Conservation (phyloP, 192 early-diverging fungal species). For the Haplosporangium gracile region DNA sequence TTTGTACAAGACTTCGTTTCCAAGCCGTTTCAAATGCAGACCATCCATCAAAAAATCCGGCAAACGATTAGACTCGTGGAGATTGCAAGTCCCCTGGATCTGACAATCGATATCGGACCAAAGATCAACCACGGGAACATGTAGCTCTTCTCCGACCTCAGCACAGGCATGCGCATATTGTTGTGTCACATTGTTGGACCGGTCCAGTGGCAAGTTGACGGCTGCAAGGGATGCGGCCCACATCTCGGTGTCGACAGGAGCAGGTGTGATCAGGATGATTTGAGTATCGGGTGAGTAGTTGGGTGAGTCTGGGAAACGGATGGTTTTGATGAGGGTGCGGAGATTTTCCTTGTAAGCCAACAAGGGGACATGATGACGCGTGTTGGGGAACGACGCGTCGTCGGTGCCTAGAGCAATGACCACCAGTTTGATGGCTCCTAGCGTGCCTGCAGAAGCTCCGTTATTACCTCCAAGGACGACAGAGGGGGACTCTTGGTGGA, state of each 20-base stretch:
- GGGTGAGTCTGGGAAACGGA: slow-evolving; percentile 67
- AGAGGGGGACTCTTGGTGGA: slow-evolving; percentile 56
- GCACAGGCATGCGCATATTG: slow-evolving; percentile 67
- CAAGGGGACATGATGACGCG: slow-evolving; percentile 73
- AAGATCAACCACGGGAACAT: slow-evolving; percentile 50
- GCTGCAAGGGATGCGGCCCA: slow-evolving; percentile 56
- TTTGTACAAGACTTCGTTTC: slow-evolving; percentile 64
- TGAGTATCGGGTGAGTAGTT: slow-evolving; percentile 73
- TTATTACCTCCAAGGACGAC: slow-evolving; percentile 2
- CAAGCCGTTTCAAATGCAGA: slow-evolving; percentile 66
- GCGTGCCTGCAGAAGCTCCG: neutral
- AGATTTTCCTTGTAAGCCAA: slow-evolving; percentile 72
- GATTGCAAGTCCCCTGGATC: slow-evolving; percentile 12
- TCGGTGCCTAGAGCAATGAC: slow-evolving; percentile 88
- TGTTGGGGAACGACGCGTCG: slow-evolving; percentile 72
- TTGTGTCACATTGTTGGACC: slow-evolving; percentile 55
- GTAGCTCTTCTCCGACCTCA: slow-evolving; percentile 62
- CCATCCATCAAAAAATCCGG: slow-evolving; percentile 68
- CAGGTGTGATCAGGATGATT: slow-evolving; percentile 83
- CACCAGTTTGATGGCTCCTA: slow-evolving; percentile 65
- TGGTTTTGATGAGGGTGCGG: slow-evolving; percentile 62
- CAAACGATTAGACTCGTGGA: slow-evolving; percentile 31
- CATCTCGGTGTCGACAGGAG: slow-evolving; percentile 72
- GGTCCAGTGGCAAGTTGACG: slow-evolving; percentile 42
- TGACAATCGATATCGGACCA: slow-evolving; percentile 33